Evolutionary conservation across 1,139 yeast species (phyloP).

Genomic region (Oligophagozyma castellii): DNA sequence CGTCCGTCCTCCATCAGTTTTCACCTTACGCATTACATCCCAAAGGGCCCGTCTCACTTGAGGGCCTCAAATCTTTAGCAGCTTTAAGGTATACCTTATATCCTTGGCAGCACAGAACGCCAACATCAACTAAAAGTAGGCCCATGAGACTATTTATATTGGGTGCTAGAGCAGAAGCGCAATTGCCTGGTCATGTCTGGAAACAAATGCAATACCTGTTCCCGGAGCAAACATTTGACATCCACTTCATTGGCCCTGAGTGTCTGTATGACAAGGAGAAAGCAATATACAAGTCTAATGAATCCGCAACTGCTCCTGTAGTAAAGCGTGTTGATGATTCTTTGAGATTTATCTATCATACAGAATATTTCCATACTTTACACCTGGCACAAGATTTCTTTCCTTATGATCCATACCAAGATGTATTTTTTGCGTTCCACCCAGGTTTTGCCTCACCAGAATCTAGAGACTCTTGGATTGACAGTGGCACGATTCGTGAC

Average conservation of each 20-base stretch:
- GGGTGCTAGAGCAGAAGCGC: conserved; percentile 89
- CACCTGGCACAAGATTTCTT: conserved; percentile 88
- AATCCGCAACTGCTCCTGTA: conserved; percentile 30
- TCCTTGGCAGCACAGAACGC: conserved; percentile 39
- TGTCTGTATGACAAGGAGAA: conserved; percentile 57
- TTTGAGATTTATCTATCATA: conserved; percentile 65
- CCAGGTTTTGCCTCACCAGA: conserved; percentile 89
- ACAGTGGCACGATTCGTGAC: conserved; percentile 69
- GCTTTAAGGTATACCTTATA: conserved; percentile 83
- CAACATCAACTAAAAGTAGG: conserved; percentile 54
- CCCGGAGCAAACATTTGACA: conserved; percentile 70
- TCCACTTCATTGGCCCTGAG: conserved; percentile 93
- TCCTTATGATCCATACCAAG: conserved; percentile 96
- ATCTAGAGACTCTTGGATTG: conserved; percentile 80
- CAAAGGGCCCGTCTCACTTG: conserved; percentile 77
- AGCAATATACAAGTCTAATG: conserved; percentile 34
- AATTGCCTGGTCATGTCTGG: conserved; percentile 93
- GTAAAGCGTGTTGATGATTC: conserved; percentile 65
- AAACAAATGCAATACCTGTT: conserved; percentile 78
- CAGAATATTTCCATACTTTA: conserved; percentile 79
- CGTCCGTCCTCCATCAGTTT: conserved; percentile 65
- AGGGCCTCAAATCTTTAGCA: conserved; percentile 84
- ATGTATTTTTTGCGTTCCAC: conserved; percentile 84
- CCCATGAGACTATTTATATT: conserved; percentile 81
- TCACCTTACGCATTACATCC: conserved; percentile 77